A percentile compares a stretch with the other conserved stretches of the same genome.
phyloP scores from a whole-genome alignment of 129 eudicot species.

The Lactuca saligna region DNA sequence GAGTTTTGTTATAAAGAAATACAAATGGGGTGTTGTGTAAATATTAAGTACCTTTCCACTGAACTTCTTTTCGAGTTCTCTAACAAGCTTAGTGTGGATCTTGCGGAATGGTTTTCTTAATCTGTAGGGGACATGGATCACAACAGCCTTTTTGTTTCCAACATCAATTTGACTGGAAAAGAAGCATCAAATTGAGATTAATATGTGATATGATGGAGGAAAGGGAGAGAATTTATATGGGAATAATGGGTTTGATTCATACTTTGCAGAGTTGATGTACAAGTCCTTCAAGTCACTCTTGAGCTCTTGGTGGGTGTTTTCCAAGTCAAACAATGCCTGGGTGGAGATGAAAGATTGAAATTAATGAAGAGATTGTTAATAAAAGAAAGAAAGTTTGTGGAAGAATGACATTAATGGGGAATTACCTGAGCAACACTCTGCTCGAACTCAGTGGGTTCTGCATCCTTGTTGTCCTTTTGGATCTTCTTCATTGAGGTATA shows the following conservation, averaged over 20 bases:
- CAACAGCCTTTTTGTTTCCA: constrained; percentile 73
- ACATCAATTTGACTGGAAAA: constrained; percentile 71
- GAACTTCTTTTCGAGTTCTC: constrained; percentile 94
- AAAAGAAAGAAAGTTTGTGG: background rate
- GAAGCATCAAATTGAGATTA: background rate
- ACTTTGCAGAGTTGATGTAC: constrained; percentile 70
- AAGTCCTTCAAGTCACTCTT: constrained; percentile 82
- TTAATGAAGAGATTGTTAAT: background rate
- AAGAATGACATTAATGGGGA: background rate
- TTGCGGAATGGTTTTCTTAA: constrained; percentile 84
- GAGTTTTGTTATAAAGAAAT: no score
- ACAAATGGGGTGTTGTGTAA: background rate
- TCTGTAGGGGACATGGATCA: constrained; percentile 74
- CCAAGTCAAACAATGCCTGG: constrained; percentile 64
- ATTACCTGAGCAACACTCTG: constrained; percentile 45
- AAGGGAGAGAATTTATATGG: background rate
- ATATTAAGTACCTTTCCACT: constrained; percentile 67
- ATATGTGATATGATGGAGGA: background rate
- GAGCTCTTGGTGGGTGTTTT: constrained; percentile 67
- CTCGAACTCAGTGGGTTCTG: constrained; percentile 44
- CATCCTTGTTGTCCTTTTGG: constrained; percentile 44
- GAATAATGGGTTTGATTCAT: background rate
- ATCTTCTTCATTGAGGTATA: constrained; percentile 44
- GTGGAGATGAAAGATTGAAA: background rate
- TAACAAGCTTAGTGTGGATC: constrained; percentile 74